Base-by-base conservation (phyloP, 2,329 filamentous ascomycete species). In the Mariannaea elegans region DNA sequence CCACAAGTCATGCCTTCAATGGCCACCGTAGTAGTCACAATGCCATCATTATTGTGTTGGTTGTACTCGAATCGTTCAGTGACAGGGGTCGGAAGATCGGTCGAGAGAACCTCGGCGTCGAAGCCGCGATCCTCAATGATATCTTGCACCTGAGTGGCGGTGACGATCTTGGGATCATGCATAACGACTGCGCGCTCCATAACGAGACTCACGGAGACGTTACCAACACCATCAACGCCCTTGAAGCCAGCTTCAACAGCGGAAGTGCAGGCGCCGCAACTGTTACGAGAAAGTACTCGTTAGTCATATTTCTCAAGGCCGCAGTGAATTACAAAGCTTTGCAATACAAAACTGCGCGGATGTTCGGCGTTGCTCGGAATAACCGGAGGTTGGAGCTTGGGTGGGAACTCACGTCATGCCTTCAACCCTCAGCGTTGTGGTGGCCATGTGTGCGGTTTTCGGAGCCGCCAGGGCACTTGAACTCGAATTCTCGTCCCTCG, bases 131-230 rank as follows among this genome's bases (percentile, higher is more conserved):
- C 93, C 71, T 97, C 93, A 65, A 97, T 95, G 32, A 91, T 93
- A 66, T 97, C 92, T 73, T 87, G 87, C 60, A 98, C 85, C 67
- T 89, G 80, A 34, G 94, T 90, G 60, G 93, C 85, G 13, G 92
- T 80, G 52, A 98, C 85, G 51, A 86, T 84, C 55, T 84, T 80
- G 1, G 92, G 87, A 76, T 98, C 90, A 78, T 99, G 95, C 77
- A 94, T 90, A 32, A 98, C 83, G 39, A 98, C 94, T n/a, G 94
- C 95, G 61, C 94, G 88, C 77, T 97, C 94, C 88, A 97, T 97
- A 56, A 97, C 91, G 69, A 99, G 81, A 74, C 93, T 97, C 70
- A 99, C 91, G 9, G 93, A 96, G 59, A 98, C 93, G 68, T 85
- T 93, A 64, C 90, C 91, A 9, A 95, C 88, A 54, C 95, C 94